Evolutionary conservation across 2,329 filamentous ascomycete species (phyloP), one percentile per base, ranked within the genome.

Genomic region (Penicillium expansum): DNA sequence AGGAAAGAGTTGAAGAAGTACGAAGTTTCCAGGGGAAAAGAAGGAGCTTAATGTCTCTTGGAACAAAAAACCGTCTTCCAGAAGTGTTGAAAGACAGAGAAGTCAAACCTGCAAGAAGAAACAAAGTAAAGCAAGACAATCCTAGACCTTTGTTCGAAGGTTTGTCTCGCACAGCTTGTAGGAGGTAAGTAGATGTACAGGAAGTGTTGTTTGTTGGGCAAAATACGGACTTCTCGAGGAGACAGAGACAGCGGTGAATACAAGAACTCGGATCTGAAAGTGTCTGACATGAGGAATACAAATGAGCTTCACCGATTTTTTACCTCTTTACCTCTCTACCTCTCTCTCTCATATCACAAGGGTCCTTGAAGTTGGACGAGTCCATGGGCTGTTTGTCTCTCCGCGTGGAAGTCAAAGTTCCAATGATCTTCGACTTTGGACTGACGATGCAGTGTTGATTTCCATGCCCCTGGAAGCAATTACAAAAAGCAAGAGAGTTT

Each of bases 21-120:
- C 38, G 50, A 54, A 52, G 27, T 45, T 16, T 18, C 37, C 29
- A 35, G 47, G 48, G 52, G 18, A 32, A 32, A 60, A n/a, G 33
- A 52, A 51, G 39, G 30, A 50, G 60, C 48, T 58, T 57, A 61
- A 61, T 50, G 47, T 47, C 52, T 48, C 51, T 48, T 55, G 52
- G 59, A 62, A 60, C 43, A 60, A 64, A 56, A 59, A 41, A 37
- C 11, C 9, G 55, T 56, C 61, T 72, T 69, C 67, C 63, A 71
- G 68, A 71, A 69, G 56, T 22, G 58, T 44, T 62, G 27, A 56
- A 35, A 51, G 55, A 42, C 27, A 59, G 57, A 52, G 48, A 48
- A 30, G 53, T 58, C 50, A 57, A 57, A 62, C 56, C 53, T 64
- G 49, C 13, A 20, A 47, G 44, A n/a, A n/a, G 37, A 43, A 47